Base-by-base conservation (phyloP, 1,284 basidiomycete genomes). In the Sparassis latifolia region DNA sequence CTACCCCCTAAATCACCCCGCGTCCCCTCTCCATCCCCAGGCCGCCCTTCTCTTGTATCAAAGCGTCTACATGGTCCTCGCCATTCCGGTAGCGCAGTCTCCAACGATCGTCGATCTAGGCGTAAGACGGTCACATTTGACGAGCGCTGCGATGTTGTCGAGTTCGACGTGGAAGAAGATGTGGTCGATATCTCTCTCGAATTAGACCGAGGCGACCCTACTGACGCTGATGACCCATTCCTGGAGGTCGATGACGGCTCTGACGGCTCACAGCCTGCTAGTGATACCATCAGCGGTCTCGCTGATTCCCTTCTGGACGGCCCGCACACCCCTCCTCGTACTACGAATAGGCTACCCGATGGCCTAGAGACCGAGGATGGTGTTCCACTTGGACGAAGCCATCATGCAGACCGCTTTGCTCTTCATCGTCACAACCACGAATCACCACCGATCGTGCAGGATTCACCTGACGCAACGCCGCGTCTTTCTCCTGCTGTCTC, bases 101-200 rank as follows among this genome's bases (percentile, higher is more conserved):
- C 56, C 66, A 73, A 54, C n/a, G 62, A 66, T 50, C 79, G 66
- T 62, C 76, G 76, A 51, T 78, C 76, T 60, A 76, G 76, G 38
- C 71, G 82, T 55, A 89, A 93, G 68, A 94, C 86, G 0, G 94
- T 97, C 44, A 92, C 86, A 0, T 97, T 92, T 58, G 80, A 91
- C 66, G 83, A 89, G 58, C 77, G 83, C 5, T 91, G 90, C 56
- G 91, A 96, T 58, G 91, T 97, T 30, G 73, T 95, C 52, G 92
- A 96, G 66, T 92, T 91, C 63, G 85, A 90, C 52, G 69, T 75
- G 12, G 80, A 84, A 42, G 79, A 80, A 20, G 53, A 63, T 20
- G 43, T 65, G 6, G 71, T 73, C 28, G 68, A 67, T 39, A 66
- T 69, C 30, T 65, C 58, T 29, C 65, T 70, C 32, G 67, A 64